phyloP scores from a whole-genome alignment of 257 asterid genomes.

The Scutellaria galericulata region DNA sequence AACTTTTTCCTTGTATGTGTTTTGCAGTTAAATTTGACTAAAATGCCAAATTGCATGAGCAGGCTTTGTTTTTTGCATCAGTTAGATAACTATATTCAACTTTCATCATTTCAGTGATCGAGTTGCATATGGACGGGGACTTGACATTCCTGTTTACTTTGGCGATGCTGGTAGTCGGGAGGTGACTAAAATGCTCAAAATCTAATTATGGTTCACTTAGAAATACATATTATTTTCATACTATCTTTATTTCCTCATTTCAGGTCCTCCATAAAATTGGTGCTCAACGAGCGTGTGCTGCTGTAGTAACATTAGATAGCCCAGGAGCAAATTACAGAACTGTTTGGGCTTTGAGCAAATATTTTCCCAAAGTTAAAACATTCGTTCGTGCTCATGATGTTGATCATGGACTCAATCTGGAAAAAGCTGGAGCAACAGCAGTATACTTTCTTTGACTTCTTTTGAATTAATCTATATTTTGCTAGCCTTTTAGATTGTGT shows the following conservation, averaged over 20 bases:
- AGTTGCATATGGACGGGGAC: slow-evolving; percentile 91
- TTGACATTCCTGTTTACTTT: slow-evolving; percentile 98
- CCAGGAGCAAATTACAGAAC: slow-evolving; percentile 99
- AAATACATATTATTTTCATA: slow-evolving; percentile 20
- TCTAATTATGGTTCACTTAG: slow-evolving; percentile 25
- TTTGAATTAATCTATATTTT: not conserved
- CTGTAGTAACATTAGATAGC: slow-evolving; percentile 92
- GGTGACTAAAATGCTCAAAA: slow-evolving; percentile 50
- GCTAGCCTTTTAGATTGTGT: slow-evolving; percentile 15
- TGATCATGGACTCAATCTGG: slow-evolving; percentile 95
- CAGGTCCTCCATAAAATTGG: slow-evolving; percentile 99
- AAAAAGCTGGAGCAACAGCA: slow-evolving; percentile 99
- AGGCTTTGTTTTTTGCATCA: slow-evolving; percentile 21
- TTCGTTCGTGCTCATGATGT: slow-evolving; percentile 99
- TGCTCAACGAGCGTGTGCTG: slow-evolving; percentile 97
- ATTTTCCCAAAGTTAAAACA: slow-evolving; percentile 91
- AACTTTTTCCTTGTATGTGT: slow-evolving; percentile 6
- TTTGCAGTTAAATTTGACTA: not conserved
- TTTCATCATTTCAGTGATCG: slow-evolving; percentile 72
- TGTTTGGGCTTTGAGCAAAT: slow-evolving; percentile 99
- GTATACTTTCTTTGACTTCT: slow-evolving; percentile 49
- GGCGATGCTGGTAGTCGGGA: slow-evolving; percentile 99
- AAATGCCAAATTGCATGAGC: slow-evolving; percentile 18
- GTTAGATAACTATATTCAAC: slow-evolving; percentile 26
- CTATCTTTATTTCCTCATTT: slow-evolving; percentile 26